Percentiles rank a stretch among this genome's conserved stretches.
phyloP scores from a whole-genome alignment of 768 basidiomycete genomes.

The Leccinellum albellum region DNA sequence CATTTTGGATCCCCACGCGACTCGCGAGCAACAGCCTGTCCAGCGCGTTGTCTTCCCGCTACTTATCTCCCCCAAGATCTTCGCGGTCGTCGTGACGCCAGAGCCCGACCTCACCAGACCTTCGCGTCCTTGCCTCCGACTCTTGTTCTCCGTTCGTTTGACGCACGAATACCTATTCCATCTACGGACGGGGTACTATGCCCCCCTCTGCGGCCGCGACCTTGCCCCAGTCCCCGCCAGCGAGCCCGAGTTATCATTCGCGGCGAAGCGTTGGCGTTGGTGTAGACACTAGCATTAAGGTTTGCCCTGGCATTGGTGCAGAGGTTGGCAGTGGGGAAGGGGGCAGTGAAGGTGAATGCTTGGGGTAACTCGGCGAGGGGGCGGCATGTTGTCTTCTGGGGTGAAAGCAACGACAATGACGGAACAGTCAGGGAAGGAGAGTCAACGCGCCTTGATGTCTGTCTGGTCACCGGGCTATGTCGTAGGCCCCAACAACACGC shows the following conservation, averaged over 20 bases:
- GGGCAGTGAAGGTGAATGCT: no score
- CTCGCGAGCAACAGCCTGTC: not conserved
- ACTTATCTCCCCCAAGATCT: no score
- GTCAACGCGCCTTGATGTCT: no score
- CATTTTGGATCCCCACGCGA: conserved; percentile 14
- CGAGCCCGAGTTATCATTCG: not conserved
- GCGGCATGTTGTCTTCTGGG: no score
- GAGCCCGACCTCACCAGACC: not conserved
- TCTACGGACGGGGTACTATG: not conserved
- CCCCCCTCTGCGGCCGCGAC: not conserved
- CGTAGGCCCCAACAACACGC: no score
- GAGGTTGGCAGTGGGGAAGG: no score
- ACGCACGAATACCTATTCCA: not conserved
- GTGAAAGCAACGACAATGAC: no score
- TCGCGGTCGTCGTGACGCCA: not conserved
- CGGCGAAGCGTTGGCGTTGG: not conserved
- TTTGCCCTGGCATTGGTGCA: no score
- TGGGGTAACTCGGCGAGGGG: no score
- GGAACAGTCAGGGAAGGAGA: no score
- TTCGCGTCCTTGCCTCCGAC: conserved; percentile 1
- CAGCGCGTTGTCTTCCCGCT: not conserved
- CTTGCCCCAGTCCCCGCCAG: not conserved
- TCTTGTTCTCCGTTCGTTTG: conserved; percentile 2
- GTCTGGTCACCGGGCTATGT: no score
- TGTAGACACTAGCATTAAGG: not conserved